phyloP scores from a whole-genome alignment of 2,329 filamentous ascomycete species.

The Neophaeococcomyces aloes region DNA sequence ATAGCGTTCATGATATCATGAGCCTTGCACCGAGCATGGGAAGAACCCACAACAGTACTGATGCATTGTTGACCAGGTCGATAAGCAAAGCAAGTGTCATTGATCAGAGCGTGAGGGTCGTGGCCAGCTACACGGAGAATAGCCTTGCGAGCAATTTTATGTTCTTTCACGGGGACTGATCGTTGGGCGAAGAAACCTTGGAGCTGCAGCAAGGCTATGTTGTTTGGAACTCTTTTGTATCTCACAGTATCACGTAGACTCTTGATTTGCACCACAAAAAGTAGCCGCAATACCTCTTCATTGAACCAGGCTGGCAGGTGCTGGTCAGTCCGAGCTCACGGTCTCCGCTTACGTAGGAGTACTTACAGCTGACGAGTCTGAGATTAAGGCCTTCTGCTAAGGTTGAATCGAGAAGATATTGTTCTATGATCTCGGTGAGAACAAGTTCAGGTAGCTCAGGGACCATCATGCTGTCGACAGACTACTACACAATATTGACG shows the following conservation, averaged over 20 bases:
- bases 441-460: constrained; percentile 2
- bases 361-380: not conserved
- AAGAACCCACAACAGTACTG: not conserved
- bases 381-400: not conserved
- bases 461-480: not conserved
- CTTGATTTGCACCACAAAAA: constrained; percentile 7
- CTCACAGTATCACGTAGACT: not conserved
- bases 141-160: not conserved
- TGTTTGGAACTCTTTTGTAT: not conserved
- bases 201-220: constrained; percentile 4
- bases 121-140: not conserved
- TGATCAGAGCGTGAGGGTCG: not conserved
- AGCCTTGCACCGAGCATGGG: not conserved
- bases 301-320: not conserved
- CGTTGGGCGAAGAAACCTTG: constrained; percentile 7
- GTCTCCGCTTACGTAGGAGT: not conserved
- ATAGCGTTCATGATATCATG: constrained; percentile 7
- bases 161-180: not conserved
- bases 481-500: not conserved
- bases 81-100: constrained; percentile 3
- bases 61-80: not conserved
- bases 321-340: not conserved
- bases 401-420: constrained; percentile 1
- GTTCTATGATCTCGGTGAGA: constrained; percentile 1
- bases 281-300: constrained; percentile 1